Evolutionary conservation across 148 eudicot genomes (phyloP).

Genomic region (Agrostemma githago): DNA sequence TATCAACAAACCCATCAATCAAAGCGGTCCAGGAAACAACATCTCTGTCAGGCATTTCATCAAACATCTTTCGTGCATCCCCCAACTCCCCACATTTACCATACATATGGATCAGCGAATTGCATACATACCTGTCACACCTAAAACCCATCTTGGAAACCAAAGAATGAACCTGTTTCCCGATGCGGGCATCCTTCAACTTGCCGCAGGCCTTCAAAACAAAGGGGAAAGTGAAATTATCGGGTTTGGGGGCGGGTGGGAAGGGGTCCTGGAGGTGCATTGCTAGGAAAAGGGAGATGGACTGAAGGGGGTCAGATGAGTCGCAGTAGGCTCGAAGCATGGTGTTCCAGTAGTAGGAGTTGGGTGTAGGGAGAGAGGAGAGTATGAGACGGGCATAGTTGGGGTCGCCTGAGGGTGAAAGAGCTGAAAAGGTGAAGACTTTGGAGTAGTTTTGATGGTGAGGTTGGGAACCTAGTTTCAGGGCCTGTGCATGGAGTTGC

Average conservation of each 20-base stretch:
- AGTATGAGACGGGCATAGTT: slow-evolving; percentile 36
- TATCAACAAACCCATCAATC: slow-evolving; percentile 51
- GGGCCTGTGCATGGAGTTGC: slow-evolving; percentile 35
- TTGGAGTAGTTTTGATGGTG: slow-evolving; percentile 31
- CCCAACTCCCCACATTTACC: slow-evolving; percentile 24
- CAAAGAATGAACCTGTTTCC: slow-evolving; percentile 40
- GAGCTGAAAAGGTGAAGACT: slow-evolving; percentile 41
- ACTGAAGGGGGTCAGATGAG: slow-evolving; percentile 23
- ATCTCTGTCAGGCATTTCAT: slow-evolving; percentile 41
- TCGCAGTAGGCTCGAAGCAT: slow-evolving; percentile 36
- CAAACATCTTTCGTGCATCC: slow-evolving; percentile 40
- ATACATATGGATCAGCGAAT: slow-evolving; percentile 44
- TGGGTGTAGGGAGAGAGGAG: slow-evolving; percentile 26
- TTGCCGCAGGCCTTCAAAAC: slow-evolving; percentile 38
- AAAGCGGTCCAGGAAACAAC: slow-evolving; percentile 48
- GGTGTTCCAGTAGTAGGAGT: slow-evolving; percentile 43
- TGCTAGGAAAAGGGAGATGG: slow-evolving; percentile 31
- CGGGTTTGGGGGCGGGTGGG: slow-evolving; percentile 20
- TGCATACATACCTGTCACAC: slow-evolving; percentile 33
- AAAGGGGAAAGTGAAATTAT: slow-evolving; percentile 41
- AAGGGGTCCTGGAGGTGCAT: slow-evolving; percentile 24
- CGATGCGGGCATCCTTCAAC: slow-evolving; percentile 30
- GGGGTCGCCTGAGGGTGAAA: slow-evolving; percentile 36
- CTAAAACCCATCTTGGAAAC: slow-evolving; percentile 31
- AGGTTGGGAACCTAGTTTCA: slow-evolving; percentile 26